phyloP scores from a whole-genome alignment of 2,329 filamentous ascomycete genomes.

The Seiridium unicorne region DNA sequence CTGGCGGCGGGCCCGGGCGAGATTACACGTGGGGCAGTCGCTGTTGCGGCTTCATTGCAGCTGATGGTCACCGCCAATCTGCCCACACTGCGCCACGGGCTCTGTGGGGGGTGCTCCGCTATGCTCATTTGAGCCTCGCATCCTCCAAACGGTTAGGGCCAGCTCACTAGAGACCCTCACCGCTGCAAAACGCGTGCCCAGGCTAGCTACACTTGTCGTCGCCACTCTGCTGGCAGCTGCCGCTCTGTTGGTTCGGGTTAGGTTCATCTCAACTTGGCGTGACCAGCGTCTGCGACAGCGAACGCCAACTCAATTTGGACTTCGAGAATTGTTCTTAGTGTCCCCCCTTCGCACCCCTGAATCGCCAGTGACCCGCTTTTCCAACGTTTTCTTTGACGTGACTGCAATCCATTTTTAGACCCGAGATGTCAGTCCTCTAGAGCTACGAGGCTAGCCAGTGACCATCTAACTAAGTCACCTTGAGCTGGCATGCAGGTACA shows the following conservation, averaged over 20 bases:
- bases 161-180: background rate
- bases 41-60: background rate
- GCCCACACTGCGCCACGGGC: background rate
- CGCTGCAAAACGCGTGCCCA: background rate
- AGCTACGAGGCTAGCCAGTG: too few relatives aligned
- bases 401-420: too few relatives aligned
- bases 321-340: too few relatives aligned
- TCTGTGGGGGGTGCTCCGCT: background rate
- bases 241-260: background rate
- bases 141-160: background rate
- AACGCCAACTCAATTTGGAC: too few relatives aligned
- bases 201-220: background rate
- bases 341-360: too few relatives aligned
- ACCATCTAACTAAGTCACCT: too few relatives aligned
- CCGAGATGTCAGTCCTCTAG: too few relatives aligned
- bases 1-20: background rate
- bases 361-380: too few relatives aligned
- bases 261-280: background rate
- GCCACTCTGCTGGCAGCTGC: background rate
- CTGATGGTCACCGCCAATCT: constrained; percentile 4
- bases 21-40: background rate
- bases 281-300: background rate
- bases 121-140: background rate
- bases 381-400: too few relatives aligned
- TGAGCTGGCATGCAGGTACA: too few relatives aligned